Base-by-base conservation (phyloP, 257 asterid genomes). In the Capsicum pubescens region DNA sequence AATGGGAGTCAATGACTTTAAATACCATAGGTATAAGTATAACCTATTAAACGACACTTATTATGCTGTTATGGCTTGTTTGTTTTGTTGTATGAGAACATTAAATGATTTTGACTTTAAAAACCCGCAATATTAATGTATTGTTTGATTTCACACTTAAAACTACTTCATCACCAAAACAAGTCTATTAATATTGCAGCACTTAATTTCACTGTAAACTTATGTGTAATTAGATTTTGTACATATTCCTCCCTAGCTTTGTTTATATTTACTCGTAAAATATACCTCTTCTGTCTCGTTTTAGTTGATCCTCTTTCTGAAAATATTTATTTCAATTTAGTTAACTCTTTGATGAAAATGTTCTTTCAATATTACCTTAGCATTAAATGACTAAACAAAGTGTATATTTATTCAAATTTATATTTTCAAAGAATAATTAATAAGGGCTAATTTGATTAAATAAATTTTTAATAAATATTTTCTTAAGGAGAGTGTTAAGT, bases 1-100 rank as follows among this genome's bases (percentile, higher is more conserved):
- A 77, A 32, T 77, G 82, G 32, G 82, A 54, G 48, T 77, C 21
- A 77, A 54, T 32, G 66, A 32, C 50, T 2, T 77, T 77, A 32
- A 77, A 32, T 21, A 14, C 3, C 2, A 4, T 32, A 54, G 52
- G 82, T 55, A 54, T 55, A 77, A 14, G 82, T 32, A 54, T 55
- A 77, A 14, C 50, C 50, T n/a, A 83, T 56, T 70, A 15, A 42
- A 26, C 3, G 6, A 14, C 59, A 72, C 39, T 72, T 72, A 72
- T 46, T 72, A 46, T 72, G n/a, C n/a, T 46, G n/a, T 72, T 46
- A 72, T 7, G 58, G n/a, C 10, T 46, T 19, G 15, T 70, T 70
- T 71, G 10, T 10, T 8, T 72, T 72, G 79, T 48, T 44, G 39
- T n/a, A 44, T 0, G 6, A 46, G 3, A 19, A n/a, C 46, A 44